Percentiles rank a stretch among this genome's conserved stretches.
Conservation (phyloP, 2,329 filamentous ascomycete species). For the Penicillium nordicum region DNA sequence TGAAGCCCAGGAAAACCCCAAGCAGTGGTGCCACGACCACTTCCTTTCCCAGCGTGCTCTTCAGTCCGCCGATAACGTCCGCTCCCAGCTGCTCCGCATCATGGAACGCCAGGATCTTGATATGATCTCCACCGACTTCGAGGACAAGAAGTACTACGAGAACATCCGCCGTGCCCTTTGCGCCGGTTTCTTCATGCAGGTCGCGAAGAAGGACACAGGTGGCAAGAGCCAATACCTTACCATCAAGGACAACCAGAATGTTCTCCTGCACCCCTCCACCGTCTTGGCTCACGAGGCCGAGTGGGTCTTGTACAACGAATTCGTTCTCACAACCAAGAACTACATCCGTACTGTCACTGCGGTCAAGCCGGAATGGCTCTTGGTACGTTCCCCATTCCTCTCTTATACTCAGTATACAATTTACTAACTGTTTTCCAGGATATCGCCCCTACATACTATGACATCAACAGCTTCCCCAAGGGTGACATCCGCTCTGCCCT, state of each 20-base stretch:
- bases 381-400: constrained; percentile 58
- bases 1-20: constrained; percentile 66
- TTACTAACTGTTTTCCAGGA: constrained; percentile 55
- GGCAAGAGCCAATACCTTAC: constrained; percentile 85
- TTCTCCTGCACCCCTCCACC: constrained; percentile 89
- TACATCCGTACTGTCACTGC: constrained; percentile 93
- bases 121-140: constrained; percentile 82
- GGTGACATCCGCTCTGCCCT: constrained; percentile 75
- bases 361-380: constrained; percentile 88
- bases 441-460: constrained; percentile 90
- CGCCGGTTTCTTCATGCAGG: constrained; percentile 98
- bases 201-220: constrained; percentile 84
- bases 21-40: constrained; percentile 95
- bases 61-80: constrained; percentile 90
- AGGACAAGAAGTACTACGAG: constrained; percentile 95
- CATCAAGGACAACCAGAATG: constrained; percentile 92
- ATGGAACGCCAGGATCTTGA: constrained; percentile 92
- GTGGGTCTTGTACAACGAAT: constrained; percentile 98
- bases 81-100: constrained; percentile 84
- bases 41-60: constrained; percentile 87
- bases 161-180: constrained; percentile 93
- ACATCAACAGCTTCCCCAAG: constrained; percentile 74
- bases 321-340: constrained; percentile 96
- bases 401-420: background rate
- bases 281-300: constrained; percentile 85